Conservation (phyloP, 495 filamentous ascomycete genomes). For the Lophium mytilinum region DNA sequence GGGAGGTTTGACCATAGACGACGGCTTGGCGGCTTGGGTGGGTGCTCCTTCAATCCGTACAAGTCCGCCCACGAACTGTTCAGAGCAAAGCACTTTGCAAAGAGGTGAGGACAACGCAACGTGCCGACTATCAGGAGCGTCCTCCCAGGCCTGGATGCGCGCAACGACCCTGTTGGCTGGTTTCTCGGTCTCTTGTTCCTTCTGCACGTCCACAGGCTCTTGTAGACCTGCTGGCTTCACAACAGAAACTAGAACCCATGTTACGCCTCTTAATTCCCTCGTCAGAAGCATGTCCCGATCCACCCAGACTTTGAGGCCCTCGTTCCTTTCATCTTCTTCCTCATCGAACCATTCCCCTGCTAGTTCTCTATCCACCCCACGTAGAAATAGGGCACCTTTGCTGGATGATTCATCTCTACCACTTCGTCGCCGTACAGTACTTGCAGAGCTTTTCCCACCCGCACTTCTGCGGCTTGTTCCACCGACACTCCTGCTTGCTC, state of each 20-base stretch:
- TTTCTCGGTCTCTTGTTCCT: constrained; percentile 49
- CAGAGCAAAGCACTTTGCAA: constrained; percentile 59
- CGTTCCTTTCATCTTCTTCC: constrained; percentile 41
- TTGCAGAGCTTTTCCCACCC: constrained; percentile 61
- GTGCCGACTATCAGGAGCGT: constrained; percentile 74
- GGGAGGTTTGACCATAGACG: constrained; percentile 36
- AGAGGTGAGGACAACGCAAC: constrained; percentile 67
- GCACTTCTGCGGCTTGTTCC: constrained; percentile 60
- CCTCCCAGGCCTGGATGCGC: constrained; percentile 67
- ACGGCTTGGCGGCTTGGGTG: constrained; percentile 45
- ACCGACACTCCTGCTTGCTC: constrained; percentile 62
- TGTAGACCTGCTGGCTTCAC: constrained; percentile 74
- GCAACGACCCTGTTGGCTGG: constrained; percentile 67
- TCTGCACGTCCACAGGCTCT: constrained; percentile 63
- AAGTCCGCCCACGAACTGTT: constrained; percentile 76
- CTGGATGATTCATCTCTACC: constrained; percentile 24
- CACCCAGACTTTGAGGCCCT: constrained; percentile 74
- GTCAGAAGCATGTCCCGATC: constrained; percentile 64
- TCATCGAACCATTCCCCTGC: constrained; percentile 69
- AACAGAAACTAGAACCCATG: constrained; percentile 65
- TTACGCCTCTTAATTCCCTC: constrained; percentile 61
- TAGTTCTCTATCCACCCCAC: constrained; percentile 61
- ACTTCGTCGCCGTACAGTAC: constrained; percentile 54
- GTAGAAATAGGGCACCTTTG: constrained; percentile 41
- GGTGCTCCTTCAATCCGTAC: constrained; percentile 74